These are phyloP conservation scores for Ceriops tagal DNA, from an alignment of 345 rosid species.

Conservation along the genomic window DNA sequence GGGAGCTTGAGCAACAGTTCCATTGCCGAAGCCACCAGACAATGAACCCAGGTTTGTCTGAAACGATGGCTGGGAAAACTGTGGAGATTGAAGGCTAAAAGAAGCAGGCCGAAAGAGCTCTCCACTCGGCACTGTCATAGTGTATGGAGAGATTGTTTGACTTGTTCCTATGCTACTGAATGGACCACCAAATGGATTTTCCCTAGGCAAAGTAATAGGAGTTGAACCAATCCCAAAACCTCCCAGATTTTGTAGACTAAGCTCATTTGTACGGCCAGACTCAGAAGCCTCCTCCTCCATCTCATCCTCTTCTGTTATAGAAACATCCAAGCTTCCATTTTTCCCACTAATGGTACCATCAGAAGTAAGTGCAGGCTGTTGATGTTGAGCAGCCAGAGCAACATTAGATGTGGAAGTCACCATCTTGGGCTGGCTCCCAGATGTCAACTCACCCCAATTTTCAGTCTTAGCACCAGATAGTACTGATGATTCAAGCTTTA, in stretches of 20 bases:
- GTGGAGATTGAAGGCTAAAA: slow-evolving; percentile 64
- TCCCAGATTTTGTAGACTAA: slow-evolving; percentile 62
- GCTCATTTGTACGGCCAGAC: slow-evolving; percentile 47
- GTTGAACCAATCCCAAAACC: slow-evolving; percentile 73
- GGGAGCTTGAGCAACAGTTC: slow-evolving; percentile 46
- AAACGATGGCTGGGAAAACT: slow-evolving; percentile 54
- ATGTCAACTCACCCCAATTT: slow-evolving; percentile 30
- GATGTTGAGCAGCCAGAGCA: slow-evolving; percentile 43
- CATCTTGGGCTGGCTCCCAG: slow-evolving; percentile 38
- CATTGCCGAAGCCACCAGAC: slow-evolving; percentile 55
- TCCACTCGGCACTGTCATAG: slow-evolving; percentile 62
- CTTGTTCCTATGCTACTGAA: slow-evolving; percentile 52
- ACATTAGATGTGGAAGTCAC: slow-evolving; percentile 35
- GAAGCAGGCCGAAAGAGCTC: slow-evolving; percentile 91
- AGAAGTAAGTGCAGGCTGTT: slow-evolving; percentile 35
- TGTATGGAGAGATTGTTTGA: slow-evolving; percentile 49
- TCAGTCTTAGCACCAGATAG: slow-evolving; percentile 36
- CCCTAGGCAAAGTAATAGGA: slow-evolving; percentile 45
- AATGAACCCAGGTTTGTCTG: slow-evolving; percentile 47
- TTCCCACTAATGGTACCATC: slow-evolving; percentile 35
- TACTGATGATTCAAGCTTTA: slow-evolving; percentile 39
- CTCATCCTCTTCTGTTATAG: slow-evolving; percentile 72
- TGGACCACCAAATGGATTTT: slow-evolving; percentile 70
- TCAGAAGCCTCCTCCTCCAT: slow-evolving; percentile 99
- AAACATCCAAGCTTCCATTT: slow-evolving; percentile 40